Percentiles rank a stretch among this genome's conserved stretches.
Conservation (phyloP, 768 basidiomycete genomes). For the Boletus sp. region DNA sequence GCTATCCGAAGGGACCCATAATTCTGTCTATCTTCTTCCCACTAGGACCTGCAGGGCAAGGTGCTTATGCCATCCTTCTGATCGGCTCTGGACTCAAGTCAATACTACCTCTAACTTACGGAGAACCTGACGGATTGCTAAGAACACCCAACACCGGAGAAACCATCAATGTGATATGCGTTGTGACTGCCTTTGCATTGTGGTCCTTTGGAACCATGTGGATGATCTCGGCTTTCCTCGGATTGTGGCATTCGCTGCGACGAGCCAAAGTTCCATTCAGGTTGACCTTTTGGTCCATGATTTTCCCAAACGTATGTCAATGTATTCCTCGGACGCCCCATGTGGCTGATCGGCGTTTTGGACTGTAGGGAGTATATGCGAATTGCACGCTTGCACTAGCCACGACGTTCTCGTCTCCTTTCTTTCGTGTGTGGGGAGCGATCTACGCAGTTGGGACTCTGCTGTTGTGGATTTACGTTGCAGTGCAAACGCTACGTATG, state of each 20-base stretch:
- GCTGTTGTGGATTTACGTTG: slow-evolving; percentile 9
- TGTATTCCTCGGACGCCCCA: background rate
- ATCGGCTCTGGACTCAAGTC: slow-evolving; percentile 50
- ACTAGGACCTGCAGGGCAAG: slow-evolving; percentile 70
- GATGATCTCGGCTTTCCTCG: slow-evolving; percentile 58
- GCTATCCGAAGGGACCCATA: slow-evolving; percentile 31
- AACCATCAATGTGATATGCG: slow-evolving; percentile 44
- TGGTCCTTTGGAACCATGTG: slow-evolving; percentile 60
- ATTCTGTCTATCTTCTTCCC: slow-evolving; percentile 68
- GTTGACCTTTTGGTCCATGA: slow-evolving; percentile 63
- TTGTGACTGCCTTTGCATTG: slow-evolving; percentile 49
- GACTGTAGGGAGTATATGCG: slow-evolving; percentile 58
- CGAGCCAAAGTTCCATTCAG: slow-evolving; percentile 48
- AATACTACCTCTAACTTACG: slow-evolving; percentile 36
- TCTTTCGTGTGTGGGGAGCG: slow-evolving; percentile 39
- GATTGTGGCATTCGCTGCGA: slow-evolving; percentile 42
- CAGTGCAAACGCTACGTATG: too few relatives aligned
- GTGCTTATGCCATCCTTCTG: slow-evolving; percentile 54
- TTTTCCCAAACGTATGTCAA: slow-evolving; percentile 63
- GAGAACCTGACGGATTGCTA: slow-evolving; percentile 35
- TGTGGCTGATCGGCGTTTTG: background rate
- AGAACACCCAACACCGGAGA: slow-evolving; percentile 34
- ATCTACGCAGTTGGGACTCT: slow-evolving; percentile 36
- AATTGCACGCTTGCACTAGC: slow-evolving; percentile 58
- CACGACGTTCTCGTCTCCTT: slow-evolving; percentile 40